Evolutionary conservation across 768 basidiomycete genomes (phyloP).

Genomic region (Agrocybe chaxingu): DNA sequence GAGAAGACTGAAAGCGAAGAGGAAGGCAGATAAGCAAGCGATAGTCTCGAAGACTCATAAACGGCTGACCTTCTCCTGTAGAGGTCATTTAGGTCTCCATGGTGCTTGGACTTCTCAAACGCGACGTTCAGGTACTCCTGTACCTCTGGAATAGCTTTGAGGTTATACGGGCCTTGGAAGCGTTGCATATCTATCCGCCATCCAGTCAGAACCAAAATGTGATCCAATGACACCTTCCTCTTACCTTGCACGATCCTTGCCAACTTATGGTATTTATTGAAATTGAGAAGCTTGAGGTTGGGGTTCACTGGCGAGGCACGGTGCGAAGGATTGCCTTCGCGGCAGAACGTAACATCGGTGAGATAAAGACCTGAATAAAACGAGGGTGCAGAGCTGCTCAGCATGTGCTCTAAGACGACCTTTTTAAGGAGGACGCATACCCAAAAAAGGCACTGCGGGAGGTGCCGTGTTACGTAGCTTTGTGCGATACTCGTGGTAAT

Average conservation of each 20-base stretch:
- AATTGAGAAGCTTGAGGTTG: conserved; percentile 84
- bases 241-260: conserved; percentile 80
- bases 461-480: conserved; percentile 84
- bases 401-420: conserved; percentile 1
- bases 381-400: conserved; percentile 2
- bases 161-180: conserved; percentile 82
- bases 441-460: conserved; percentile 94
- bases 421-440: conserved; percentile 34
- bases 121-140: conserved; percentile 74
- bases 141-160: conserved; percentile 87
- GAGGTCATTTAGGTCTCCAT: conserved; percentile 81
- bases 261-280: conserved; percentile 94
- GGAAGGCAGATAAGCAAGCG: not conserved
- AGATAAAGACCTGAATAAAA: conserved; percentile 66
- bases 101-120: conserved; percentile 72
- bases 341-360: conserved; percentile 92
- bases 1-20: conserved; percentile 50
- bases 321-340: conserved; percentile 88
- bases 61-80: conserved; percentile 74
- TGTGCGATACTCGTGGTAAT: conserved; percentile 88
- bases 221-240: not conserved
- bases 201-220: not conserved
- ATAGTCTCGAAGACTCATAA: conserved; percentile 4
- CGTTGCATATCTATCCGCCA: conserved; percentile 75
- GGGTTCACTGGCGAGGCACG: conserved; percentile 75